Evolutionary conservation across 2,329 filamentous ascomycete species (phyloP), one percentile per base, ranked within the genome.

Genomic region (Botrytis squamosa): DNA sequence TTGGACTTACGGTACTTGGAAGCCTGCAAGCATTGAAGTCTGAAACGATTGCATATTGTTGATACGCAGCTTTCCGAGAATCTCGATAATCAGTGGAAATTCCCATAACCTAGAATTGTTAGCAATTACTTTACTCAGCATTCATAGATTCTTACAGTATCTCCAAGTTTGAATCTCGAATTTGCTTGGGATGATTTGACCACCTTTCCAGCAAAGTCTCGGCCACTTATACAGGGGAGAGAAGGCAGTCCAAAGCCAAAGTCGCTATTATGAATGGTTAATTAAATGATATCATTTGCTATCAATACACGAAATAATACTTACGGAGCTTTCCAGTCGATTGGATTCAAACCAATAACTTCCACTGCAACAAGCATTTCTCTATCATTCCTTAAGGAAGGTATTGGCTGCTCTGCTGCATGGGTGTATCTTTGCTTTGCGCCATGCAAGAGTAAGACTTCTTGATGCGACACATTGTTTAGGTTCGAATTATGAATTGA

Each of bases 301-400:
- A 57, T 20, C 52, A 42, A 57, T 25, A 57, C 38, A 57, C 5
- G n/a, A 92, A 92, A 89, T 89, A 93, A 80, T 93, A 85, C 88
- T 78, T 83, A 92, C 90, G 91, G 89, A 74, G 89, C 87, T 83
- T 94, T 94, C 92, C 92, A 94, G 81, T 94, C 92, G 72, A 94
- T 92, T 0, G 92, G 92, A 78, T 94, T 94, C 55, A 94, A 82
- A 0, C 92, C 92, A 77, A 93, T 70, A 10, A 75, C 78, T 55
- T 86, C 83, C 1, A 89, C 87, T 79, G 87, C 87, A n/a, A 93
- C 86, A 8, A 93, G 82, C 8, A 93, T 83, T 78, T 93, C 79
- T 66, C 74, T 82, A 77, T 93, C 90, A 89, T 62, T 83, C 83
- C 69, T 84, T 81, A 85, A 77, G 1, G 78, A 81, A 20, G 88